phyloP scores from a whole-genome alignment of 176 grass and related monocot genomes.

The Microstegium vimineum region DNA sequence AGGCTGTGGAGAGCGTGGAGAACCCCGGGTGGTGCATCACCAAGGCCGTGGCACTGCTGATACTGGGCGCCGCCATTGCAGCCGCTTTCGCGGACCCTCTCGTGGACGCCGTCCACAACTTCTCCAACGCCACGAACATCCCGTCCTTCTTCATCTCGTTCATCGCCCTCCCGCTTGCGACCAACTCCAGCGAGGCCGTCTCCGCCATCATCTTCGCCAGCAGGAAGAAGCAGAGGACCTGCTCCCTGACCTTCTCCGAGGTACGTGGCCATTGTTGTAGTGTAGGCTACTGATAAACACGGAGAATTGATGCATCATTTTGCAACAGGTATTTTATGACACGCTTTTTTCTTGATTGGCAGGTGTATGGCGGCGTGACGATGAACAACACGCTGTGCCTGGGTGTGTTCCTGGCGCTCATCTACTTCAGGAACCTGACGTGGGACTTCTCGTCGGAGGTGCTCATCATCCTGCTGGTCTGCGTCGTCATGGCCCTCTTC shows the following conservation, averaged over 20 bases:
- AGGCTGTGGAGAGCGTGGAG: constrained; percentile 58
- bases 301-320: not conserved
- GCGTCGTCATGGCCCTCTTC: constrained; percentile 79
- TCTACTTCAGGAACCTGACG: constrained; percentile 67
- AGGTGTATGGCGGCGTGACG: constrained; percentile 92
- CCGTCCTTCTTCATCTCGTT: constrained; percentile 96
- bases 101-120: constrained; percentile 90
- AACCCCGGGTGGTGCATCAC: constrained; percentile 57
- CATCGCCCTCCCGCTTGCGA: constrained; percentile 83
- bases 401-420: constrained; percentile 80
- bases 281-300: not conserved
- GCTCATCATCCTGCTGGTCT: constrained; percentile 79
- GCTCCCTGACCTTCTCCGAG: constrained; percentile 93
- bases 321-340: not conserved
- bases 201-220: constrained; percentile 89
- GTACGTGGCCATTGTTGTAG: not conserved
- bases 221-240: constrained; percentile 76
- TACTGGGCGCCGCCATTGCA: constrained; percentile 66
- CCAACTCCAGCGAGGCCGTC: constrained; percentile 97
- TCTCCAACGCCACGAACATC: constrained; percentile 79
- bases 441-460: constrained; percentile 98
- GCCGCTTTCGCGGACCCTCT: constrained; percentile 84
- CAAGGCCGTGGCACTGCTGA: constrained; percentile 57
- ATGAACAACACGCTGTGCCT: constrained; percentile 98
- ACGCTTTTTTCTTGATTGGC: not conserved